These are phyloP conservation scores for Tolypocladium album DNA, from an alignment of 2,329 filamentous ascomycete genomes.

Conservation along the genomic window DNA sequence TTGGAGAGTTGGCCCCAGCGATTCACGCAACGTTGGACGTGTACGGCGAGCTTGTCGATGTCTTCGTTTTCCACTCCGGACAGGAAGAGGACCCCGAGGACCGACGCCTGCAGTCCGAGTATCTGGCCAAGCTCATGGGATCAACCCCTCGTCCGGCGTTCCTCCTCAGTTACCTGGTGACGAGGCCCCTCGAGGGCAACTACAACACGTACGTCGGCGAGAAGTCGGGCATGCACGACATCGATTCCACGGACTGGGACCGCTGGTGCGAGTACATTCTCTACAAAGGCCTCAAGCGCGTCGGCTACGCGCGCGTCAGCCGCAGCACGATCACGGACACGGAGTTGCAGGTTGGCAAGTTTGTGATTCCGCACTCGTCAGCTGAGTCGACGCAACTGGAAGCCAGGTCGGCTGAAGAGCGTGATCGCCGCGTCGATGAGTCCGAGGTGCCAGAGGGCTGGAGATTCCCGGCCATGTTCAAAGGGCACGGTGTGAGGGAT, in stretches of 20 bases:
- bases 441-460: conserved; percentile 63
- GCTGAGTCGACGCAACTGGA: conserved; percentile 39
- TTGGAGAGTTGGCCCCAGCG: conserved; percentile 87
- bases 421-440: conserved; percentile 53
- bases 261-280: conserved; percentile 98
- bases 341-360: conserved; percentile 93
- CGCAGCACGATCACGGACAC: conserved; percentile 92
- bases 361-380: conserved; percentile 62
- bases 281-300: conserved; percentile 77
- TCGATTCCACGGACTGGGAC: conserved; percentile 89
- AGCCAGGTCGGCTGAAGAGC: conserved; percentile 36
- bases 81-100: conserved; percentile 96
- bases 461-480: conserved; percentile 78
- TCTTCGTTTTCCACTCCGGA: conserved; percentile 97
- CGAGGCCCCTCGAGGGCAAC: conserved; percentile 80
- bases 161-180: conserved; percentile 85
- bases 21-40: conserved; percentile 95
- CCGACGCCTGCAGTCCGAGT: conserved; percentile 73
- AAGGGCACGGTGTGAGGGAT: conserved; percentile 74
- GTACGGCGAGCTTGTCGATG: conserved; percentile 80
- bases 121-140: conserved; percentile 82
- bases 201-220: conserved; percentile 93
- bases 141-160: conserved; percentile 69
- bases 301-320: conserved; percentile 83
- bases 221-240: conserved; percentile 84